Conservation (phyloP, 2,329 filamentous ascomycete genomes). For the Trichoderma breve region DNA sequence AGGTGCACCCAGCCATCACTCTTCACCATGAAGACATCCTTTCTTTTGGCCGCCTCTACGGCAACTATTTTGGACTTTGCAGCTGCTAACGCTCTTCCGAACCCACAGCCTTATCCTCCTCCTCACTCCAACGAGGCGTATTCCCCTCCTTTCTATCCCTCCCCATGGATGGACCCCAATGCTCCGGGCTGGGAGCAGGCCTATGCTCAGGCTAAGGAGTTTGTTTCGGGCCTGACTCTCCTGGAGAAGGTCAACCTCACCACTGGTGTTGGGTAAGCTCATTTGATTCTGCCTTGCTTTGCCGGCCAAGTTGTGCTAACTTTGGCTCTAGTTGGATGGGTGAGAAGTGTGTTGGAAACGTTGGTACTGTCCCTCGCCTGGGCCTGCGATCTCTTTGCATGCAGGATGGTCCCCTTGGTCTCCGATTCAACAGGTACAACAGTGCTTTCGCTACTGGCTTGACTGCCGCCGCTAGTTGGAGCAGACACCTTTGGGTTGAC, state of each 20-base stretch:
- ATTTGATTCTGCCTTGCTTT: background rate
- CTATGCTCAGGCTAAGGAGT: conserved; percentile 70
- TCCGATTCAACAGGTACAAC: conserved; percentile 74
- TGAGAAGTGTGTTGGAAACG: conserved; percentile 76
- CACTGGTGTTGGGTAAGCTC: conserved; percentile 77
- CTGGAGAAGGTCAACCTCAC: conserved; percentile 93
- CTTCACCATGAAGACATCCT: conserved; percentile 4
- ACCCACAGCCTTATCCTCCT: conserved; percentile 26
- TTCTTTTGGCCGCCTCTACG: conserved; percentile 13
- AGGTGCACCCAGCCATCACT: background rate
- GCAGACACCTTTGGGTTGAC: conserved; percentile 62
- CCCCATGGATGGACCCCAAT: conserved; percentile 77
- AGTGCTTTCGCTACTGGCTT: conserved; percentile 79
- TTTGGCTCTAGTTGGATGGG: conserved; percentile 40
- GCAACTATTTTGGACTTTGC: conserved; percentile 6
- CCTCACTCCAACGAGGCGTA: conserved; percentile 28
- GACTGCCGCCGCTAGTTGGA: conserved; percentile 81
- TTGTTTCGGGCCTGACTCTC: conserved; percentile 80
- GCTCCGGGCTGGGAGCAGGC: conserved; percentile 73
- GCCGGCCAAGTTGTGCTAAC: background rate
- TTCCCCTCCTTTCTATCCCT: conserved; percentile 71
- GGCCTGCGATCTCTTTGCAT: conserved; percentile 74
- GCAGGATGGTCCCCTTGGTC: conserved; percentile 80
- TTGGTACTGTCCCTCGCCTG: conserved; percentile 66
- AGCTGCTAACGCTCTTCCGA: conserved; percentile 10